A percentile compares a stretch with the other conserved stretches of the same genome.
phyloP scores from a whole-genome alignment of 164 flowering plant species.

The Pachysandra terminalis region DNA sequence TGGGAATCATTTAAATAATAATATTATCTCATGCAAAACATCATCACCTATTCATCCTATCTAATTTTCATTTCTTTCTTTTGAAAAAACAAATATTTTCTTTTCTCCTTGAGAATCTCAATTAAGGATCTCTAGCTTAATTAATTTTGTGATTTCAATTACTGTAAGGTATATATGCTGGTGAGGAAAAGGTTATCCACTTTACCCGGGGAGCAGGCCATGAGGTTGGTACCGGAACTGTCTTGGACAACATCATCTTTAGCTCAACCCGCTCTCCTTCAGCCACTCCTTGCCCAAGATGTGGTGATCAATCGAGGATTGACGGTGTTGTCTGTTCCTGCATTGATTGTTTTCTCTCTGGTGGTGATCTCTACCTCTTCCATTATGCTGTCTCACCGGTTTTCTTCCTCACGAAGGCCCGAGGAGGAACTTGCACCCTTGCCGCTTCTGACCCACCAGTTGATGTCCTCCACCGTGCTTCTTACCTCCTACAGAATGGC shows the following conservation, averaged over 20 bases:
- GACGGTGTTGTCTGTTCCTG: conserved; percentile 72
- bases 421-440: conserved; percentile 91
- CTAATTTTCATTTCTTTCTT: no score
- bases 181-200: conserved; percentile 70
- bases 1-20: no score
- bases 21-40: no score
- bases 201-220: conserved; percentile 81
- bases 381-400: conserved; percentile 50
- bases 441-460: conserved; percentile 56
- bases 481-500: conserved; percentile 63
- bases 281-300: conserved; percentile 49
- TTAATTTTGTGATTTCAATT: not conserved
- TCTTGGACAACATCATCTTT: conserved; percentile 53
- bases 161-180: conserved; percentile 56
- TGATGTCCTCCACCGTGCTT: conserved; percentile 59
- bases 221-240: conserved; percentile 72
- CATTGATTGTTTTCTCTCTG: conserved; percentile 71
- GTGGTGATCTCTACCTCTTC: conserved; percentile 68
- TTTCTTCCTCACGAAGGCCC: conserved; percentile 62
- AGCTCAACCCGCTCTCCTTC: conserved; percentile 55
- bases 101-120: not conserved
- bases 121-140: not conserved
- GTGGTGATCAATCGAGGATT: conserved; percentile 55
- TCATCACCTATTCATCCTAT: no score
- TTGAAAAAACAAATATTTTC: no score